phyloP scores from a whole-genome alignment of 1,284 basidiomycete species.

The Polyporus tsugae region DNA sequence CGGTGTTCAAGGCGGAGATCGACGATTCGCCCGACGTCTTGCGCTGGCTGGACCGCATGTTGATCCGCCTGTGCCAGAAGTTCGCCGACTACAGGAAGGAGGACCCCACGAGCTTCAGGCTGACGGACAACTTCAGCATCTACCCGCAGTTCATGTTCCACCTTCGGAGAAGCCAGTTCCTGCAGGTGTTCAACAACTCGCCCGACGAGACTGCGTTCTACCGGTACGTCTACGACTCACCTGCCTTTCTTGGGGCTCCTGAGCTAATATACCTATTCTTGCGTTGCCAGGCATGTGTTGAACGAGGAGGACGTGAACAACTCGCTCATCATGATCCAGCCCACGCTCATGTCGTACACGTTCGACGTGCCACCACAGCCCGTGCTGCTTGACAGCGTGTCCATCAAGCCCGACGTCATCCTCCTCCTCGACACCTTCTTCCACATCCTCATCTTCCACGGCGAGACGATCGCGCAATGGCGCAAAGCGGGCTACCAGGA shows the following conservation, averaged over 20 bases:
- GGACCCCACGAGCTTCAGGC: slow-evolving; percentile 93
- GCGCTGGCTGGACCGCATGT: slow-evolving; percentile 98
- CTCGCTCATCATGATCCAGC: slow-evolving; percentile 99
- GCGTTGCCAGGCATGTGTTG: slow-evolving; percentile 81
- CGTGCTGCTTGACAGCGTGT: slow-evolving; percentile 96
- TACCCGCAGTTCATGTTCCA: slow-evolving; percentile 99
- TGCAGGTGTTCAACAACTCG: slow-evolving; percentile 99
- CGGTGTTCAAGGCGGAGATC: slow-evolving; percentile 99
- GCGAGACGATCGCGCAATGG: slow-evolving; percentile 97
- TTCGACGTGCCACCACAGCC: slow-evolving; percentile 93
- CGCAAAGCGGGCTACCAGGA: slow-evolving; percentile 99
- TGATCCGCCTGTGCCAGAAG: slow-evolving; percentile 98
- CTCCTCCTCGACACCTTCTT: slow-evolving; percentile 99
- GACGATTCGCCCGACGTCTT: slow-evolving; percentile 98
- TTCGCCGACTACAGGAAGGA: slow-evolving; percentile 99
- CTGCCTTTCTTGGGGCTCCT: not conserved
- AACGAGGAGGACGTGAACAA: slow-evolving; percentile 99
- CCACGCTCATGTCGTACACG: slow-evolving; percentile 98
- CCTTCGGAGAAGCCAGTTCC: slow-evolving; percentile 94
- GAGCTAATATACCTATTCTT: slow-evolving; percentile 20
- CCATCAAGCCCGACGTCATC: slow-evolving; percentile 97
- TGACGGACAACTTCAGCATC: slow-evolving; percentile 97
- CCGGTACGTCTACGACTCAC: slow-evolving; percentile 57
- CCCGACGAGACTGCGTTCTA: slow-evolving; percentile 99
- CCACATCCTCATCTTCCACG: slow-evolving; percentile 99